Evolutionary conservation across 331 rosid genomes (phyloP).

Genomic region (Telfairia occidentalis): DNA sequence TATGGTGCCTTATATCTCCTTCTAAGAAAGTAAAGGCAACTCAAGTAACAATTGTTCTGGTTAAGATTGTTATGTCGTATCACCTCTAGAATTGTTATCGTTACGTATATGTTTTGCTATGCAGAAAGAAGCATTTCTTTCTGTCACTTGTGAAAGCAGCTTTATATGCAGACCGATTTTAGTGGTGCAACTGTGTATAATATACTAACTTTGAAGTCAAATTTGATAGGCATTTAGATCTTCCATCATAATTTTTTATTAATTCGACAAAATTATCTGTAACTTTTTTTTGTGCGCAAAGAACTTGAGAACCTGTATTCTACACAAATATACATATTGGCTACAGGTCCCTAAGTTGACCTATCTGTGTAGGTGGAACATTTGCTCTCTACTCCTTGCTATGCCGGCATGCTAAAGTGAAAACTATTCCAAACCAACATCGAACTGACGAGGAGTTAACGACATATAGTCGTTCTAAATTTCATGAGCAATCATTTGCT

Average conservation of each 20-base stretch:
- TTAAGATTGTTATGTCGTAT: neutral
- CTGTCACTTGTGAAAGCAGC: neutral
- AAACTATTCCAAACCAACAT: conserved; percentile 88
- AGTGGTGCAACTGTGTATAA: neutral
- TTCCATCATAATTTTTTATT: neutral
- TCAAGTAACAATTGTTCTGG: neutral
- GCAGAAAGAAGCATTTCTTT: conserved; percentile 3
- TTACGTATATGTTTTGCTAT: neutral
- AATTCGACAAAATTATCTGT: neutral
- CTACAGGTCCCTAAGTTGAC: neutral
- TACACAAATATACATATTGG: neutral
- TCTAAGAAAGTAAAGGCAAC: neutral
- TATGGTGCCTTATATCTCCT: neutral
- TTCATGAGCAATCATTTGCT: conserved; percentile 78
- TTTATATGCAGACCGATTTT: neutral
- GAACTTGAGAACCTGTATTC: neutral
- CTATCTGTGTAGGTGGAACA: conserved; percentile 69
- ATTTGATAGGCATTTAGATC: neutral
- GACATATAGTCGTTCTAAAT: conserved; percentile 81
- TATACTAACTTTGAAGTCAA: neutral
- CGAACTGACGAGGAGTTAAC: conserved; percentile 91
- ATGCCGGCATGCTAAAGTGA: conserved; percentile 88
- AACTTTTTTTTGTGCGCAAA: neutral
- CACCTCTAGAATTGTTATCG: neutral
- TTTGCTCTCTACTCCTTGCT: conserved; percentile 93